Evolutionary conservation across 1,284 basidiomycete species (phyloP).

Genomic region (Ustilago hordei): DNA sequence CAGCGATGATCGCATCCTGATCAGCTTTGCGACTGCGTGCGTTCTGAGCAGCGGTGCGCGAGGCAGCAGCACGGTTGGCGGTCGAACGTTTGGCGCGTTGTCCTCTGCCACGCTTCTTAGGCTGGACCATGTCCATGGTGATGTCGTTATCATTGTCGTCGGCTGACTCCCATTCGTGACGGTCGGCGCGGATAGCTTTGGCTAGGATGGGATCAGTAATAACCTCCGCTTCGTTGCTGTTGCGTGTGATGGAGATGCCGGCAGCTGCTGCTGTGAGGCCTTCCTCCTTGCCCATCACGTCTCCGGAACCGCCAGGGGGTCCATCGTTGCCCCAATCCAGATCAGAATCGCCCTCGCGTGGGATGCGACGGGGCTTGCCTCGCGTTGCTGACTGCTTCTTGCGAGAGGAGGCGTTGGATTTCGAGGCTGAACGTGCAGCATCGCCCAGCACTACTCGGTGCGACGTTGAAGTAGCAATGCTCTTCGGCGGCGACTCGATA

Average conservation of each 20-base stretch:
- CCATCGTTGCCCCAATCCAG: slow-evolving; percentile 67
- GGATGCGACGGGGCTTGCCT: slow-evolving; percentile 31
- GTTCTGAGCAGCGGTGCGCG: slow-evolving; percentile 26
- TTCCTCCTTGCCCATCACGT: slow-evolving; percentile 20
- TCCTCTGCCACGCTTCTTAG: slow-evolving; percentile 34
- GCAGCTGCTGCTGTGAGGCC: slow-evolving; percentile 40
- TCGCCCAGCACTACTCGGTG: slow-evolving; percentile 43
- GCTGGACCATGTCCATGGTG: slow-evolving; percentile 15
- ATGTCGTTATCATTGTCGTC: slow-evolving; percentile 25
- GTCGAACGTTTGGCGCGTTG: slow-evolving; percentile 41
- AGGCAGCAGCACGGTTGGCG: slow-evolving; percentile 22
- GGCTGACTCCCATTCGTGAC: slow-evolving; percentile 43
- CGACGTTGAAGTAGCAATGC: slow-evolving; percentile 12
- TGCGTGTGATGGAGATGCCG: slow-evolving; percentile 41
- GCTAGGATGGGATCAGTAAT: slow-evolving; percentile 42
- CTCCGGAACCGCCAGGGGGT: slow-evolving; percentile 34
- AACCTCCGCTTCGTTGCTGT: slow-evolving; percentile 13
- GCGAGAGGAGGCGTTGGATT: neutral
- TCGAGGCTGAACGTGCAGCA: slow-evolving; percentile 4
- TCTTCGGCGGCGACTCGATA: neutral
- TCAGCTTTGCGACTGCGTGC: slow-evolving; percentile 39
- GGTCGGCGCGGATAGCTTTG: slow-evolving; percentile 45
- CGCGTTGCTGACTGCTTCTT: slow-evolving; percentile 18
- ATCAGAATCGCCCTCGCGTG: slow-evolving; percentile 61
- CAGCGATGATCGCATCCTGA: slow-evolving; percentile 62